These are phyloP conservation scores for Cucumis sativus DNA, from an alignment of 306 rosid genomes.

Conservation along the genomic window DNA sequence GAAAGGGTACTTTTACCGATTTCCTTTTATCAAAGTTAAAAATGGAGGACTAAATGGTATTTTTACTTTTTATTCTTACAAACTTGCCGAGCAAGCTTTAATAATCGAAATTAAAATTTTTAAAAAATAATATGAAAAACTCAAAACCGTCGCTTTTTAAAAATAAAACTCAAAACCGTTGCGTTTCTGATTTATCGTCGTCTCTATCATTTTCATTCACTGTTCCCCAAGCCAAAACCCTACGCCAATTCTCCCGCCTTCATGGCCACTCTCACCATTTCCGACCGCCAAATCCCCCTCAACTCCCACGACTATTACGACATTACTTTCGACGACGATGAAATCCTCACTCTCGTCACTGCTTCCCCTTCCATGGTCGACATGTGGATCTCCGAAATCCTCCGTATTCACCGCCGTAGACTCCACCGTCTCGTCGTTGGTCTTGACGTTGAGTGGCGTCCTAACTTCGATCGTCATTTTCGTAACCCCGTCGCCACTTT, in stretches of 20 bases:
- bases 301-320: conserved; percentile 14
- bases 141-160: too few species aligned
- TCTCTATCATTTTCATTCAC: not conserved
- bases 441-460: conserved; percentile 37
- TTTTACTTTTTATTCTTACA: too few species aligned
- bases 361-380: conserved; percentile 16
- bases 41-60: too few species aligned
- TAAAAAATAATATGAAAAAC: too few species aligned
- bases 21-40: too few species aligned
- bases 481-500: conserved; percentile 18
- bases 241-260: not conserved
- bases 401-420: not conserved
- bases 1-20: too few species aligned
- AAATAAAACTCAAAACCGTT: not conserved
- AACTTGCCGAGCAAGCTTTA: too few species aligned
- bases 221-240: not conserved
- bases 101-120: too few species aligned
- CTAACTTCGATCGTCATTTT: not conserved
- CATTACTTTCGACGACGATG: conserved; percentile 7
- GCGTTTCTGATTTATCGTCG: not conserved
- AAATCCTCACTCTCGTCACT: conserved; percentile 18
- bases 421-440: conserved; percentile 20
- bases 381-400: conserved; percentile 15
- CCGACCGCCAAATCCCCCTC: not conserved
- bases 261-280: not conserved